These are phyloP conservation scores for Komagataella phaffii DNA, from an alignment of 805 yeast species.

Conservation along the genomic window DNA sequence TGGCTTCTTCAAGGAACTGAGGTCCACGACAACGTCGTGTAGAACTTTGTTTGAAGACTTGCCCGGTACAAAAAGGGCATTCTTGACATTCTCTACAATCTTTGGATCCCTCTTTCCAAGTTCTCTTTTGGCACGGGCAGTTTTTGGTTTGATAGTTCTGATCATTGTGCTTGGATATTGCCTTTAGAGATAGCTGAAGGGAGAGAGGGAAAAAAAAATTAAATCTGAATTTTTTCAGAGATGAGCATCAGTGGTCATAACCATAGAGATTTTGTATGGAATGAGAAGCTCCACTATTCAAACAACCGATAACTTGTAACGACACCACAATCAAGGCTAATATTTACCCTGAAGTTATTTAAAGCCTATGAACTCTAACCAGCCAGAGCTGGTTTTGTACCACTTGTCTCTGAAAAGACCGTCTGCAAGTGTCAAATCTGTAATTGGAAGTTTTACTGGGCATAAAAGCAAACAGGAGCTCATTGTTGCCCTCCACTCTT, in stretches of 20 bases:
- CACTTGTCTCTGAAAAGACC: constrained; percentile 60
- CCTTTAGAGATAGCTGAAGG: background rate
- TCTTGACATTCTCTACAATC: constrained; percentile 77
- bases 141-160: constrained; percentile 69
- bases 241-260: background rate
- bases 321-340: background rate
- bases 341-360: background rate
- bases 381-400: constrained; percentile 38
- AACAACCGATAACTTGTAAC: background rate
- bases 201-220: background rate
- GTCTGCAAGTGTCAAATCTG: constrained; percentile 34
- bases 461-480: constrained; percentile 45
- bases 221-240: background rate
- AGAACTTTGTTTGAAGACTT: constrained; percentile 62
- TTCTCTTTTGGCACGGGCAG: constrained; percentile 92
- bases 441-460: constrained; percentile 59
- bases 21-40: constrained; percentile 82
- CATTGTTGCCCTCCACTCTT: constrained; percentile 40
- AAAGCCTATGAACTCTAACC: background rate
- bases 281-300: background rate
- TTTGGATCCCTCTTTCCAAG: constrained; percentile 81
- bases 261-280: background rate
- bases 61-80: constrained; percentile 88
- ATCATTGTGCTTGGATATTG: constrained; percentile 13
- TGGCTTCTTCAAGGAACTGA: constrained; percentile 86